Evolutionary conservation across 176 grass and related monocot genomes (phyloP), one percentile per base, ranked within the genome.

Genomic region (Paspalum vaginatum): DNA sequence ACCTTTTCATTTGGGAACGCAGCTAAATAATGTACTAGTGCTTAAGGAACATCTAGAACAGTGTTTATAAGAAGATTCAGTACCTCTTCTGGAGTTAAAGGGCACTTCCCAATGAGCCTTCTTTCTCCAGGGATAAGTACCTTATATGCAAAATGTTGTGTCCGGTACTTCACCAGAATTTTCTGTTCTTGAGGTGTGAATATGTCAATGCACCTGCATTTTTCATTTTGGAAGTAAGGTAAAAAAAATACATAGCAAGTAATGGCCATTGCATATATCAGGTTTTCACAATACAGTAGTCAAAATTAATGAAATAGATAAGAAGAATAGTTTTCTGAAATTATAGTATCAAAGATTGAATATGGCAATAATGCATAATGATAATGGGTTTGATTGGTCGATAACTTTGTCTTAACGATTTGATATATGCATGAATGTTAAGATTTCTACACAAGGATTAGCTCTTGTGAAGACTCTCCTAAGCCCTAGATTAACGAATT

Each of bases 21-120:
- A 81, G 69, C 50, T 81, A 77, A 32, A 32, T 32, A 32, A 32
- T 32, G 60, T 42, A 69, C 61, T 61, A 68, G 16, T 3, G 60
- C 51, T 61, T 60, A 40, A 80, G 17, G 78, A 64, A 68, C 42
- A 83, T 80, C 39, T 54, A 21, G 38, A 69, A 61, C 15, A 55
- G 68, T 71, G 54, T 71, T 16, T 81, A 58, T 25, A 75, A 79
- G 58, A 56, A 79, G 61, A 65, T 56, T 61, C 2, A 26, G 68
- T 93, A 95, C 96, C 96, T 99, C 92, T 89, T 95, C 96, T 79
- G 96, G 96, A 83, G 96, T 98, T 72, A 98, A 98, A 75, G 96
- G 96, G 54, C 96, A 98, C 72, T 98, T 98, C 51, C 96, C 96
- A 40, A 93, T 93, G 18, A 91, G 62, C 81, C 79, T 91, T 81